Conservation (phyloP, 2,329 filamentous ascomycete species). For the Geosmithia putterillii region DNA sequence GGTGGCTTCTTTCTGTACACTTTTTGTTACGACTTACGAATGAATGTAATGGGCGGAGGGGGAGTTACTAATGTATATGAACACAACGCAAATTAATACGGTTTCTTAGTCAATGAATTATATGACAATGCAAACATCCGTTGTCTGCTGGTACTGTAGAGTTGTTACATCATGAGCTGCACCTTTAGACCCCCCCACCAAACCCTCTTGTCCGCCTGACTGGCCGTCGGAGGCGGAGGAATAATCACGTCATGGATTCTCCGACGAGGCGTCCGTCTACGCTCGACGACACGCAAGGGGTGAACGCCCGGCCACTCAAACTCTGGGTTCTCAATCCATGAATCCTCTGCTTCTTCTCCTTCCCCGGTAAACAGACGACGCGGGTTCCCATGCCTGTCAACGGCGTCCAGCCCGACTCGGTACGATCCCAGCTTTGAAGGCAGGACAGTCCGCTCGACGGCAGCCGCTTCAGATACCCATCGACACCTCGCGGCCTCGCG, state of each 20-base stretch:
- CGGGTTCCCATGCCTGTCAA: neutral
- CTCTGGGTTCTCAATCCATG: conserved; percentile 4
- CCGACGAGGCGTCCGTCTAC: conserved; percentile 10
- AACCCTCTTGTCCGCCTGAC: neutral
- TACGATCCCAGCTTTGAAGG: neutral
- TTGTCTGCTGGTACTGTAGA: too few relatives aligned
- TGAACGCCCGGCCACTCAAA: conserved; percentile 12
- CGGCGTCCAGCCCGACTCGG: neutral
- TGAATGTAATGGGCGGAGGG: too few relatives aligned
- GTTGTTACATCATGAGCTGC: conserved; percentile 1
- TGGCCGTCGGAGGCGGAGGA: neutral
- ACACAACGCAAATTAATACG: too few relatives aligned
- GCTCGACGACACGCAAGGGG: conserved; percentile 11
- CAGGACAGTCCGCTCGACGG: neutral
- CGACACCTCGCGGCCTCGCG: conserved; percentile 7
- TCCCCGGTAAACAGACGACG: neutral
- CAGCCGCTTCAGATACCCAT: neutral
- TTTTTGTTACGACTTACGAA: neutral
- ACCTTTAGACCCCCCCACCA: neutral
- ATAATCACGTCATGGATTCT: conserved; percentile 4
- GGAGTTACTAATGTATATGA: too few relatives aligned
- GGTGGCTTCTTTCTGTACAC: neutral
- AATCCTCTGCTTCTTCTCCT: neutral
- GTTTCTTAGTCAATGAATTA: too few relatives aligned
- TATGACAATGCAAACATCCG: too few relatives aligned